phyloP scores from a whole-genome alignment of 176 grass and related monocot genomes.

The Avena insularis region DNA sequence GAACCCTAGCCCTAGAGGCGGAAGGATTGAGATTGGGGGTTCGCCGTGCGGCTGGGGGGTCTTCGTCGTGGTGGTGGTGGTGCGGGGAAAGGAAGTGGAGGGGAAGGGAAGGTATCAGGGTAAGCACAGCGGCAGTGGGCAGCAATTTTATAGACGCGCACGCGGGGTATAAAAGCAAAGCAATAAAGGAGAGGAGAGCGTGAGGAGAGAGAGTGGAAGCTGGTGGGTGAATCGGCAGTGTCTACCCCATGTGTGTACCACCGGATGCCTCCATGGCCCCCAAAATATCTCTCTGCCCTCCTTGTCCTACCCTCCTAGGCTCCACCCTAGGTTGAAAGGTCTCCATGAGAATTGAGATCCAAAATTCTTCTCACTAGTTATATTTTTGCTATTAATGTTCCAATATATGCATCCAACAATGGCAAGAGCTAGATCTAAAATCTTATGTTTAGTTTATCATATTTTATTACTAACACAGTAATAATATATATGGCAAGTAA shows the following conservation, averaged over 20 bases:
- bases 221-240: conserved; percentile 33
- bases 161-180: conserved; percentile 36
- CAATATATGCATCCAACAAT: not conserved
- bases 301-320: not conserved
- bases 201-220: conserved; percentile 34
- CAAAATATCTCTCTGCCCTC: conserved; percentile 44
- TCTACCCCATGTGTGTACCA: conserved; percentile 41
- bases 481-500: not conserved
- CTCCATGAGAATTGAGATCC: not conserved
- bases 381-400: not conserved
- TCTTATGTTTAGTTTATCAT: not conserved
- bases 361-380: not conserved
- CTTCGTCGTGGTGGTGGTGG: conserved; percentile 42
- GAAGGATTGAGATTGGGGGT: not conserved
- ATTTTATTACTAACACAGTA: no score
- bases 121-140: conserved; percentile 43
- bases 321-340: conserved; percentile 4
- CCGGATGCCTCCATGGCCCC: conserved; percentile 29
- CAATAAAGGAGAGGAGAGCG: not conserved
- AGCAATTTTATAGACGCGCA: conserved; percentile 56
- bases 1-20: conserved; percentile 40
- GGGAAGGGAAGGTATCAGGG: conserved; percentile 39
- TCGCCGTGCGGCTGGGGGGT: conserved; percentile 33
- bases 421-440: not conserved
- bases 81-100: conserved; percentile 21